These are phyloP conservation scores for Mortierella antarctica DNA, from an alignment of 192 early-diverging fungal genomes.

Conservation along the genomic window DNA sequence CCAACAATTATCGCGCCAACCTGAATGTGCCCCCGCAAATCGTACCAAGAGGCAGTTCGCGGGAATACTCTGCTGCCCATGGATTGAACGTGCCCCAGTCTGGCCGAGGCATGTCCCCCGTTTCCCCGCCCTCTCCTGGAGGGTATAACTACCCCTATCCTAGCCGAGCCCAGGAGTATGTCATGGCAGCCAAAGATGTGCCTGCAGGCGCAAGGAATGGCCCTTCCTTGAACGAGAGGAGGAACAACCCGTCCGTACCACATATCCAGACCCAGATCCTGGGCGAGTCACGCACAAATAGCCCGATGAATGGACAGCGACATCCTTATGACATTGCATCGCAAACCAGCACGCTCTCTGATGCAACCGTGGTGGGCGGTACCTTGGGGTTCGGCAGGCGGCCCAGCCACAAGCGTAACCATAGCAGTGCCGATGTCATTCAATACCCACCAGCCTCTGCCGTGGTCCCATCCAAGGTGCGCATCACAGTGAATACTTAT, in stretches of 20 bases:
- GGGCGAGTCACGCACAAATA: constrained; percentile 1
- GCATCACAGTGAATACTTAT: neutral
- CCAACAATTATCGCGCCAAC: constrained; percentile 23
- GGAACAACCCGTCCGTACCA: constrained; percentile 45
- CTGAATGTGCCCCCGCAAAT: constrained; percentile 43
- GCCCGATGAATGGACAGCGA: constrained; percentile 17
- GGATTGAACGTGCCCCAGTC: constrained; percentile 46
- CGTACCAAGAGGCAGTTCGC: constrained; percentile 38
- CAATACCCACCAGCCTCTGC: constrained; percentile 25
- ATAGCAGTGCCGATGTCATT: constrained; percentile 51
- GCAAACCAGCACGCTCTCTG: constrained; percentile 7
- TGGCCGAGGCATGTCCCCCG: constrained; percentile 41
- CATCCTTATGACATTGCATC: constrained; percentile 11
- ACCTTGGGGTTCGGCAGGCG: constrained; percentile 41
- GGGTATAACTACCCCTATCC: constrained; percentile 20
- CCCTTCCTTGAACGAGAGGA: constrained; percentile 33
- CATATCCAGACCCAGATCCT: constrained; percentile 45
- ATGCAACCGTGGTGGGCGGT: constrained; percentile 45
- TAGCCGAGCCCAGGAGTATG: constrained; percentile 9
- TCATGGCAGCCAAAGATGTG: constrained; percentile 1
- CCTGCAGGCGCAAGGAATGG: constrained; percentile 24
- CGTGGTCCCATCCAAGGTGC: constrained; percentile 18
- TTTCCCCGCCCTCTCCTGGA: constrained; percentile 41
- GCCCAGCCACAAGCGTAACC: constrained; percentile 45
- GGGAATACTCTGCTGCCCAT: constrained; percentile 39